These are phyloP conservation scores for Aureococcus anophagefferens DNA, from an alignment of 108 stramenopile species.

Conservation along the genomic window DNA sequence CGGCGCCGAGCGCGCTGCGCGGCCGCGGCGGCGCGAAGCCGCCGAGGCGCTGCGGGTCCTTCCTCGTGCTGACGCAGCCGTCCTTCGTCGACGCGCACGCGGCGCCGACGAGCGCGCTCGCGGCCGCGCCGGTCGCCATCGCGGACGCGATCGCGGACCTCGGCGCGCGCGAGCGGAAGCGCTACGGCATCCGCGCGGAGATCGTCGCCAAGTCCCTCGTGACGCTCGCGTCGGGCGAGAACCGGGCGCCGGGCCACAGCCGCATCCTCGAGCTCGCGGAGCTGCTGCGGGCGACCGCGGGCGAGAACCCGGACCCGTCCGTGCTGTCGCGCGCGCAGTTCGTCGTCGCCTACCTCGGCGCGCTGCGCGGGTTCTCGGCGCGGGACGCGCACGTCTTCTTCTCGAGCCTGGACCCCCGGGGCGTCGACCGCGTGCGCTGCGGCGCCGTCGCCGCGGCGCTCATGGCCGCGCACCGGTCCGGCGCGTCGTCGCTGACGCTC, in stretches of 20 bases:
- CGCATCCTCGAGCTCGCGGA: not conserved
- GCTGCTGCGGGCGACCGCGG: not conserved
- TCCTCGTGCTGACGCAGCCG: too few species aligned
- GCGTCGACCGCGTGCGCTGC: not conserved
- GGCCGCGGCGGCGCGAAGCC: too few species aligned
- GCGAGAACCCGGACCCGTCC: not conserved
- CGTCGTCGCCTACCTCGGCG: not conserved
- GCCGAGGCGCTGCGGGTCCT: too few species aligned
- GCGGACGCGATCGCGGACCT: too few species aligned
- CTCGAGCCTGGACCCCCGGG: not conserved
- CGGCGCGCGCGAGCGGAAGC: too few species aligned
- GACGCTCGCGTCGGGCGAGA: not conserved
- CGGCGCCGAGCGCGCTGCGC: too few species aligned
- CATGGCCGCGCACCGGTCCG: not conserved
- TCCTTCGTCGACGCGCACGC: too few species aligned
- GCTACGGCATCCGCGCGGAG: too few species aligned
- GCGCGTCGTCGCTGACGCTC: not conserved
- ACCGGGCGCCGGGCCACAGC: not conserved
- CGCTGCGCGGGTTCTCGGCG: too few species aligned
- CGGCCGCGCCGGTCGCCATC: too few species aligned
- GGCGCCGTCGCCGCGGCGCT: not conserved
- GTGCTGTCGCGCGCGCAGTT: not conserved
- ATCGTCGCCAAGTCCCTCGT: not conserved
- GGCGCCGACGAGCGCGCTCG: too few species aligned
- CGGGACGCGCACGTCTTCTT: not conserved